Percentiles rank a stretch among this genome's conserved stretches.
These are phyloP conservation scores for Marasmius tenuissimus DNA, from an alignment of 1,284 basidiomycete species.

Conservation along the genomic window DNA sequence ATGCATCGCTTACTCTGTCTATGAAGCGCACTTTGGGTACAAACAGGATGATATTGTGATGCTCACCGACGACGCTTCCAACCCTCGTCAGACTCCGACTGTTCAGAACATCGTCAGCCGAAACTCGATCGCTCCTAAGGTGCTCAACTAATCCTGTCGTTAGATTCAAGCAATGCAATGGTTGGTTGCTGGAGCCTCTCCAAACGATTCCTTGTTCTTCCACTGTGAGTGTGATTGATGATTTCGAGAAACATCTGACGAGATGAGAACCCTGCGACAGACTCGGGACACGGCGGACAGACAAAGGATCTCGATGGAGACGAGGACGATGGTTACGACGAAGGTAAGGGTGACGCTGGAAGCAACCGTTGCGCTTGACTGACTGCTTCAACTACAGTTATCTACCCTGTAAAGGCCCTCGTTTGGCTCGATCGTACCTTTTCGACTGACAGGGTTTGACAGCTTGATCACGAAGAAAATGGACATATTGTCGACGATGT, in stretches of 20 bases:
- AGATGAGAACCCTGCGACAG: slow-evolving; percentile 29
- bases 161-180: slow-evolving; percentile 84
- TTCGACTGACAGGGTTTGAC: not conserved
- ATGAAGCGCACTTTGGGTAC: slow-evolving; percentile 68
- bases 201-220: slow-evolving; percentile 90
- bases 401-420: slow-evolving; percentile 61
- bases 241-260: not conserved
- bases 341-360: slow-evolving; percentile 40
- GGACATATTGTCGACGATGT: slow-evolving; percentile 87
- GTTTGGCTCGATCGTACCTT: not conserved
- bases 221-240: slow-evolving; percentile 62
- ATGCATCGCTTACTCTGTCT: not conserved
- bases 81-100: slow-evolving; percentile 71
- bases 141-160: slow-evolving; percentile 1
- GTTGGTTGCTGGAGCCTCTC: slow-evolving; percentile 78
- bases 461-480: slow-evolving; percentile 66
- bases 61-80: slow-evolving; percentile 74
- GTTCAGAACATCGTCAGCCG: slow-evolving; percentile 74
- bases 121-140: not conserved
- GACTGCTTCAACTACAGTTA: slow-evolving; percentile 46
- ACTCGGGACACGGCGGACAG: slow-evolving; percentile 84
- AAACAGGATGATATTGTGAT: slow-evolving; percentile 82
- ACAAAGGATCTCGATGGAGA: slow-evolving; percentile 75
- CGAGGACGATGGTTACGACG: slow-evolving; percentile 65
- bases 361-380: not conserved